phyloP scores from a whole-genome alignment of 2,329 filamentous ascomycete species.

The Aspergillus sp. region DNA sequence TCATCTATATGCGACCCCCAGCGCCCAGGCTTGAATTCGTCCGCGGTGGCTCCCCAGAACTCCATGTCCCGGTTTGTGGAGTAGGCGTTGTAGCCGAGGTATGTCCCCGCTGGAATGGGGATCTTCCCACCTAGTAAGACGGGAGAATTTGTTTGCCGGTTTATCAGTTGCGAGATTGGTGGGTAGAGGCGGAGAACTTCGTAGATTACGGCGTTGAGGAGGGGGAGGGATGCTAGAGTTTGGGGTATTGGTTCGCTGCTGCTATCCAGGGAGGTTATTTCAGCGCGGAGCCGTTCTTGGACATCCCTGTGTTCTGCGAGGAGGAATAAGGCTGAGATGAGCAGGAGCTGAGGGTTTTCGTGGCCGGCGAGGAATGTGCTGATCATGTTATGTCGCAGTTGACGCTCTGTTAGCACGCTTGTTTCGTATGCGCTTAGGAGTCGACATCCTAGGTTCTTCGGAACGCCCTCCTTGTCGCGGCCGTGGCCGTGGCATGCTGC shows the following conservation, averaged over 20 bases:
- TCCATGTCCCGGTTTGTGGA: constrained; percentile 32
- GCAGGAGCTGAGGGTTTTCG: constrained; percentile 38
- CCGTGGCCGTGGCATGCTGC: not conserved
- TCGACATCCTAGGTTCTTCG: constrained; percentile 1
- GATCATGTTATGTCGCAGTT: constrained; percentile 39
- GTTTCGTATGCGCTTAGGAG: constrained; percentile 1
- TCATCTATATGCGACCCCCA: constrained; percentile 34
- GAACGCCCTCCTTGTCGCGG: not conserved
- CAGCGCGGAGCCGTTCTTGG: not conserved
- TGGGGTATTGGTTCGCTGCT: not conserved
- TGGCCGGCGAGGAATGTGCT: constrained; percentile 40
- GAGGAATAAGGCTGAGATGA: constrained; percentile 34
- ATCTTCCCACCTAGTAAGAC: constrained; percentile 24
- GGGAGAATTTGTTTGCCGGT: constrained; percentile 35
- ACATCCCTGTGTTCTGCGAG: constrained; percentile 28
- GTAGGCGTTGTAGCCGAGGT: constrained; percentile 38
- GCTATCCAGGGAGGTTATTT: not conserved
- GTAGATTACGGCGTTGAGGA: constrained; percentile 43
- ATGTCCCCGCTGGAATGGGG: constrained; percentile 32
- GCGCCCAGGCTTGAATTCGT: constrained; percentile 40
- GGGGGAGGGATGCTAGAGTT: constrained; percentile 27
- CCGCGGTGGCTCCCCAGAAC: constrained; percentile 35
- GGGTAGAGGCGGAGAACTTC: constrained; percentile 48
- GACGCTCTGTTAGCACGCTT: constrained; percentile 29
- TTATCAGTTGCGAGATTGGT: constrained; percentile 49